Evolutionary conservation across 495 filamentous ascomycete genomes (phyloP), one percentile per base, ranked within the genome.

Genomic region (Aspergillus hancockii): DNA sequence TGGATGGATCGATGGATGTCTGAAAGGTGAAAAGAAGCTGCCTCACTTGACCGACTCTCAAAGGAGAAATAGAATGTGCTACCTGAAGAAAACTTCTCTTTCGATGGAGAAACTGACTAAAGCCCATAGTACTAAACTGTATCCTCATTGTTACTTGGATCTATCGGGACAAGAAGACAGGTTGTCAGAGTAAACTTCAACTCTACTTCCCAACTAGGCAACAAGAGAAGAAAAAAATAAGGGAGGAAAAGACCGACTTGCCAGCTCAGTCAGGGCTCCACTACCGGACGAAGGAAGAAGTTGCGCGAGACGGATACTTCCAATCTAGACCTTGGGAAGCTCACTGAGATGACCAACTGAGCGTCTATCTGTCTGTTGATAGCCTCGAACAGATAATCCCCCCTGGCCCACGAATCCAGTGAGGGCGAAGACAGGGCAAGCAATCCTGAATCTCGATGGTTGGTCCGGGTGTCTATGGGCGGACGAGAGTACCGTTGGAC

Each of bases 401-500:
- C 9, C 34, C 14, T 38, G 3, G 34, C 30, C 30, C 30, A 32
- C 38, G 7, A 28, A 28, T 28, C 25, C 7, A 40, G 12, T 3
- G 16, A 40, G 36, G 36, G 36, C 36, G 3, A 40, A 40, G 40
- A 43, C 40, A 43, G 40, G 40, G 40, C 40, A 43, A 43, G 40
- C 40, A n/a, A 18, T n/a, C 18, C 18, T 18, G 40, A 43, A 18
- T n/a, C 18, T 43, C 10, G 9, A 40, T 40, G 36, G 36, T 40
- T 40, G 36, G 36, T 13, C 36, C 36, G 36, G 12, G 25, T 28
- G 25, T 40, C 36, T 40, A n/a, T 40, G 36, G 40, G 8, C 13
- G 40, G 40, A 43, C 40, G 40, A 40, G 36, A 40, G 36, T 40
- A 47, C 43, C 43, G 43, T 47, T 47, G 43, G 19, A 23, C 43